Evolutionary conservation across 192 early-diverging fungal genomes (phyloP).

Genomic region (Coemansia interrupta): DNA sequence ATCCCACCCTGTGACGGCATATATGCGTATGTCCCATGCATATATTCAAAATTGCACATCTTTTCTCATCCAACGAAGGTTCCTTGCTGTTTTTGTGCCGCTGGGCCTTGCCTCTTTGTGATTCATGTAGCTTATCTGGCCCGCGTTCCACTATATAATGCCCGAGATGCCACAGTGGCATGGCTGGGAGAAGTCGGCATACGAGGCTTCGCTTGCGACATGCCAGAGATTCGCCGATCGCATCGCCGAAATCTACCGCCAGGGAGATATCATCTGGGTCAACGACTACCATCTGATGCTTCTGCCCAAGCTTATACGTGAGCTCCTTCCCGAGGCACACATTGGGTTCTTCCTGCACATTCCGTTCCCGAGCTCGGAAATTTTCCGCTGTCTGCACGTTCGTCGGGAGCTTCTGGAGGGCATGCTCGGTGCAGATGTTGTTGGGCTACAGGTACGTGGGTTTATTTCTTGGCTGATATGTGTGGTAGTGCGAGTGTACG

Average conservation of each 20-base stretch:
- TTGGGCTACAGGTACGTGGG: constrained; percentile 71
- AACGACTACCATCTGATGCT: constrained; percentile 98
- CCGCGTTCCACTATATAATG: constrained; percentile 93
- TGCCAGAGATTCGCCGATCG: constrained; percentile 83
- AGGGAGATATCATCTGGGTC: constrained; percentile 92
- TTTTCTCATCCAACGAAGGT: neutral
- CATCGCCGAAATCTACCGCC: constrained; percentile 71
- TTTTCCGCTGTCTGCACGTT: constrained; percentile 85
- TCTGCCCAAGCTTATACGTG: constrained; percentile 81
- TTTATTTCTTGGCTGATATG: neutral
- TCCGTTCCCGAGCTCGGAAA: constrained; percentile 93
- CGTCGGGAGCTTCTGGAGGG: constrained; percentile 87
- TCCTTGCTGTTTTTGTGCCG: neutral
- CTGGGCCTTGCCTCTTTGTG: neutral
- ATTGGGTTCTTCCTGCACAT: constrained; percentile 97
- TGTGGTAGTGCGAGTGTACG: neutral
- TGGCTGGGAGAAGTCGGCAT: constrained; percentile 73
- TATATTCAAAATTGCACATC: neutral
- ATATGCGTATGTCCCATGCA: neutral
- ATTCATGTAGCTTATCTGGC: constrained; percentile 79
- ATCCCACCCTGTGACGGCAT: constrained; percentile 4
- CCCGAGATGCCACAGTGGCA: constrained; percentile 81
- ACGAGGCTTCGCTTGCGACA: constrained; percentile 78
- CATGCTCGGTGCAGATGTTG: constrained; percentile 81
- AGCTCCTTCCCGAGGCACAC: constrained; percentile 76